Conservation (phyloP, 768 basidiomycete species). For the Pleurotus platypus region DNA sequence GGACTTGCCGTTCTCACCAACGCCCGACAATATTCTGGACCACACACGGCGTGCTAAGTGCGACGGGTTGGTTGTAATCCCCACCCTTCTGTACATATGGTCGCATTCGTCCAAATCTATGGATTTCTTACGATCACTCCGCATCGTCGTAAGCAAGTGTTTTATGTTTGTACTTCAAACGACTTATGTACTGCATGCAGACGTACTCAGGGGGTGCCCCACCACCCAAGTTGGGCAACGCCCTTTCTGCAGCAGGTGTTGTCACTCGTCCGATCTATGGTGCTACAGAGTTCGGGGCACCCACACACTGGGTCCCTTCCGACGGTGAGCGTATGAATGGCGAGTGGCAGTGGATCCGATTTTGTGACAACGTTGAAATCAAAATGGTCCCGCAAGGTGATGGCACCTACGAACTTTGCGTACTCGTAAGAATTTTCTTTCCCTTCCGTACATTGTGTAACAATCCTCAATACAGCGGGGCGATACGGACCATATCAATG, state of each 20-base stretch:
- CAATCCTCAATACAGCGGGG: conserved; percentile 10
- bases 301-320: conserved; percentile 14
- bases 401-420: conserved; percentile 26
- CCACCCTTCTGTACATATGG: conserved; percentile 36
- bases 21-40: conserved; percentile 35
- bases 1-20: conserved; percentile 29
- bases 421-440: conserved; percentile 16
- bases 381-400: conserved; percentile 27
- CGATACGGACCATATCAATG: conserved; percentile 16
- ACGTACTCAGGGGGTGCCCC: conserved; percentile 32
- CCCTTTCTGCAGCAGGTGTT: conserved; percentile 29
- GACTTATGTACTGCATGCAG: conserved; percentile 14
- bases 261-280: conserved; percentile 30
- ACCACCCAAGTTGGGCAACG: conserved; percentile 30
- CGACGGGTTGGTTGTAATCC: conserved; percentile 29
- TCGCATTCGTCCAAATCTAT: conserved; percentile 22
- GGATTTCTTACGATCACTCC: conserved; percentile 19
- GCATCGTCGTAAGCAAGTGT: conserved; percentile 17
- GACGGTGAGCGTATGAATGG: conserved; percentile 15
- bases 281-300: conserved; percentile 29
- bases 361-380: conserved; percentile 15
- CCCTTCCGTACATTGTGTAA: not conserved
- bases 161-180: not conserved
- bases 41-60: conserved; percentile 24
- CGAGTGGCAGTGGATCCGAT: conserved; percentile 28